Base-by-base conservation (phyloP, 202 grass and related monocot genomes). In the Carex sylvatica region DNA sequence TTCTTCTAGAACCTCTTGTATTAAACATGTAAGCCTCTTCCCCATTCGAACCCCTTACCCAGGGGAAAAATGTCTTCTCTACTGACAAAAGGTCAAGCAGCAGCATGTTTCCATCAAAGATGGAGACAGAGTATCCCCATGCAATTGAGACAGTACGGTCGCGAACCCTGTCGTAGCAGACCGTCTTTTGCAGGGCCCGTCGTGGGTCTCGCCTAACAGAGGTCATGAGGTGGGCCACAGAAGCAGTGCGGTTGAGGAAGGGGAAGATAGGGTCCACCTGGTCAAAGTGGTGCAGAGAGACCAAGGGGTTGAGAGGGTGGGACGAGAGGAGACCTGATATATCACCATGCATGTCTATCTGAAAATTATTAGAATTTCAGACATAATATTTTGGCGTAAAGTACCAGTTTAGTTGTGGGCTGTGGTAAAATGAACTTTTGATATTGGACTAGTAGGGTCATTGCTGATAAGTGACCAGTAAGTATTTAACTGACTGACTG, bases 261-360 rank as follows among this genome's bases (percentile, higher is more conserved):
- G 96, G 93, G 53, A 93, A 95, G 64, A 99, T 60, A 76, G 93
- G 91, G 52, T 92, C 86, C 0, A 95, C 88, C 36, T 73, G 40
- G 84, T 99, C 91, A 26, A 99, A 83, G 58, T 99, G 96, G 91
- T 99, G 93, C 80, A 99, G 85, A 51, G 96, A 95, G 74, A 95
- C 83, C 68, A 99, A 59, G 80, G 96, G 86, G 36, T 87, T 59
- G 82, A 99, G 84, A 62, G 96, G 91, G 86, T 99, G 93, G 20
- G 93, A 79, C 52, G 87, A 87, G 65, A 99, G 85, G 3, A 99
- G 85, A 40, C 96, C 96, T 30, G 93, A 95, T 83, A 99, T 93
- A 76, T 95, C 91, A 26, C 96, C 91, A 63, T 60, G 93, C 84
- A 99, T 86, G 60, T 99, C 96, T 64, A 99, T 83, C 96, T 95